phyloP scores from a whole-genome alignment of 2,329 filamentous ascomycete genomes.

The Cladosporium oxysporum region DNA sequence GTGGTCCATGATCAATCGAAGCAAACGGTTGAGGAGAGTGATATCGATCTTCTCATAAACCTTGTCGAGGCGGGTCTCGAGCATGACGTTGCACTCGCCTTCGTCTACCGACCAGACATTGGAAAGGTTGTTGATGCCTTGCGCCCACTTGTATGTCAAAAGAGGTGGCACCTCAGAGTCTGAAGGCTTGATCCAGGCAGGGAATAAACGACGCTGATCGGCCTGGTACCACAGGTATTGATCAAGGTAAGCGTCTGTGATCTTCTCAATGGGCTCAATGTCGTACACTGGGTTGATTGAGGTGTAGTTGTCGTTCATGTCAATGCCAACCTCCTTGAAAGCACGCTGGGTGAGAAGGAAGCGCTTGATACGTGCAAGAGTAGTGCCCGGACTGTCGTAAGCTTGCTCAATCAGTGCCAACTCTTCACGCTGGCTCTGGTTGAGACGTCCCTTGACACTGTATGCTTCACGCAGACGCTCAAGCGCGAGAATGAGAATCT shows the following conservation, averaged over 20 bases:
- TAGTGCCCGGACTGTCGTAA: constrained; percentile 96
- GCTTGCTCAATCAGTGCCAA: constrained; percentile 96
- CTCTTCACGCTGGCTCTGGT: constrained; percentile 97
- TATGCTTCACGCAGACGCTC: constrained; percentile 94
- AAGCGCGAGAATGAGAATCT: constrained; percentile 93
- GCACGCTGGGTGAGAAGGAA: constrained; percentile 95
- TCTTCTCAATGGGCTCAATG: constrained; percentile 98
- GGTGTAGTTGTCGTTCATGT: constrained; percentile 99
- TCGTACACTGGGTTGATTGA: constrained; percentile 99
- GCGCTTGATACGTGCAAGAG: constrained; percentile 92
- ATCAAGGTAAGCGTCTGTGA: constrained; percentile 96
- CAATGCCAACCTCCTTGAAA: constrained; percentile 98
- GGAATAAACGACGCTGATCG: constrained; percentile 94
- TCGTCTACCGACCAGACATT: constrained; percentile 93
- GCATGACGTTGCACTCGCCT: constrained; percentile 97
- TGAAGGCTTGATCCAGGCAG: constrained; percentile 98
- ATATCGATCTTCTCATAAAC: constrained; percentile 99
- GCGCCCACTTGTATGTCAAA: constrained; percentile 97
- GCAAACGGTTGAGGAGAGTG: constrained; percentile 87
- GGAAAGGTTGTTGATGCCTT: constrained; percentile 97
- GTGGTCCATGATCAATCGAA: constrained; percentile 98
- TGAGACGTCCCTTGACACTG: constrained; percentile 93
- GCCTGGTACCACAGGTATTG: constrained; percentile 99
- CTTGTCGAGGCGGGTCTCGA: constrained; percentile 97
- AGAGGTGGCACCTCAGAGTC: constrained; percentile 96